phyloP scores from a whole-genome alignment of 2,329 filamentous ascomycete genomes.

The Arthrocladium fulminans region DNA sequence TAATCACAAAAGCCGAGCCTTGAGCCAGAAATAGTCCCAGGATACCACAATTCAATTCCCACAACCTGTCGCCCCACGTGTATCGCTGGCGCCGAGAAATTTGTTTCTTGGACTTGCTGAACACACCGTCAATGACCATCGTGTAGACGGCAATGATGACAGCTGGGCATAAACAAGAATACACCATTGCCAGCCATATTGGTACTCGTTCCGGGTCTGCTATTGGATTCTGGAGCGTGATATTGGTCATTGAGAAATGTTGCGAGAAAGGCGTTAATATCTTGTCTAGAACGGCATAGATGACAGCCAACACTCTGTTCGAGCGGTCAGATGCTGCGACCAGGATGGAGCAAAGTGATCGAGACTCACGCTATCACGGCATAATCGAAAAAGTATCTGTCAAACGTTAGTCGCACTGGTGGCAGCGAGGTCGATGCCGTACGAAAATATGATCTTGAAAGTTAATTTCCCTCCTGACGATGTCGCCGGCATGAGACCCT shows the following conservation, averaged over 20 bases:
- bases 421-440: background rate
- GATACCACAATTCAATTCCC: conserved; percentile 54
- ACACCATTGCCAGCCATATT: conserved; percentile 40
- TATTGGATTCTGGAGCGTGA: conserved; percentile 50
- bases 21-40: conserved; percentile 48
- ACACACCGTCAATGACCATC: conserved; percentile 49
- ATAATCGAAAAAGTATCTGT: conserved; percentile 51
- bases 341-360: background rate
- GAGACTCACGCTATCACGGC: conserved; percentile 48
- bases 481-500: conserved; percentile 2
- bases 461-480: conserved; percentile 4
- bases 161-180: conserved; percentile 43
- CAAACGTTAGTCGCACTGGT: background rate
- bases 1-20: conserved; percentile 49
- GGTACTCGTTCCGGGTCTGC: conserved; percentile 48
- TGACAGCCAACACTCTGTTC: conserved; percentile 41
- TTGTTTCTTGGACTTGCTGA: conserved; percentile 41
- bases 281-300: conserved; percentile 46
- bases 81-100: conserved; percentile 35
- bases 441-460: conserved; percentile 7
- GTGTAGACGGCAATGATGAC: conserved; percentile 48
- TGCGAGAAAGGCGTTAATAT: conserved; percentile 48
- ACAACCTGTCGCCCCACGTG: conserved; percentile 48
- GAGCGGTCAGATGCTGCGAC: conserved; percentile 7
- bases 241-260: conserved; percentile 49